Conservation (phyloP, 768 basidiomycete species). For the Lentinula lateritia region DNA sequence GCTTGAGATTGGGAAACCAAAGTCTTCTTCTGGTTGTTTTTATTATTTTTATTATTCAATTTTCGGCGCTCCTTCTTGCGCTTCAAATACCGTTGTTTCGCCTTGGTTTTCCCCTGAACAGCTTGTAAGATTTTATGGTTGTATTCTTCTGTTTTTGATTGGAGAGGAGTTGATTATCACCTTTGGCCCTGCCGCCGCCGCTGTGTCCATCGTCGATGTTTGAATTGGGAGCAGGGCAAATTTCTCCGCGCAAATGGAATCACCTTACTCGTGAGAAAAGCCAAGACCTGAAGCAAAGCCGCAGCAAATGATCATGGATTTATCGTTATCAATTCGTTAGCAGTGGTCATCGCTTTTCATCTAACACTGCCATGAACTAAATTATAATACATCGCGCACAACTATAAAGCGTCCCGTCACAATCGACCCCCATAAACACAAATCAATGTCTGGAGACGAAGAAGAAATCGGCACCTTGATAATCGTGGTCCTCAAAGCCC, state of each 20-base stretch:
- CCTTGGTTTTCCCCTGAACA: conserved; percentile 55
- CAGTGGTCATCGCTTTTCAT: background rate
- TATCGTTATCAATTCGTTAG: background rate
- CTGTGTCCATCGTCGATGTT: too few relatives aligned
- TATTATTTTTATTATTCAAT: conserved; percentile 20
- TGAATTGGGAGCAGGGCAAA: too few relatives aligned
- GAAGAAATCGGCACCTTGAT: conserved; percentile 76
- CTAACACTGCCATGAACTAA: background rate
- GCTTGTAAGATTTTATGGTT: background rate
- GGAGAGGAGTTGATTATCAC: background rate
- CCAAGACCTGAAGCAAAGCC: background rate
- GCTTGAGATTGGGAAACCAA: conserved; percentile 7
- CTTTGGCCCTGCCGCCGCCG: background rate
- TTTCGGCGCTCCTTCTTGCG: conserved; percentile 68
- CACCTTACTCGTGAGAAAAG: background rate
- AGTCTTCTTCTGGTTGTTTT: background rate
- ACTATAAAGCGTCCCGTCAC: background rate
- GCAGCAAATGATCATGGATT: background rate
- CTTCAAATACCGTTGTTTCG: conserved; percentile 68
- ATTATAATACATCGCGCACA: background rate
- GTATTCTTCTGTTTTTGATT: background rate
- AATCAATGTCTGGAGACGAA: conserved; percentile 20
- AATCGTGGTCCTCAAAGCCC: conserved; percentile 80
- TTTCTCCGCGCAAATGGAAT: background rate
- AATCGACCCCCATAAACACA: background rate